Evolutionary conservation across 768 basidiomycete genomes (phyloP), one percentile per base, ranked within the genome.

Genomic region (Artomyces pyxidatus): DNA sequence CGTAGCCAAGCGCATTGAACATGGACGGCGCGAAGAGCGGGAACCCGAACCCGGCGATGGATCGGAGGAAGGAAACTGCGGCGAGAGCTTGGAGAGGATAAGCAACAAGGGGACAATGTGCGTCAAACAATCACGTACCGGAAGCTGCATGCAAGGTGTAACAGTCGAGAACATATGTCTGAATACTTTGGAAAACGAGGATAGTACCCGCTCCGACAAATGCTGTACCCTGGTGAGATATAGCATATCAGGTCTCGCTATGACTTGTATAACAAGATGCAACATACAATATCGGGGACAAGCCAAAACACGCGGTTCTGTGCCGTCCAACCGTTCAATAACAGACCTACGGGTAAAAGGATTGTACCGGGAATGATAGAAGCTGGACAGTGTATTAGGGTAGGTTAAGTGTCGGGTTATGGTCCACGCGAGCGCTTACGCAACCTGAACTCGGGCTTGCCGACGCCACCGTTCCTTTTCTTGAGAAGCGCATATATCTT

Each of bases 21-120:
- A 88, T 83, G 30, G 74, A 67, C 21, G 82, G 79, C 3, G 81
- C 83, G 56, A 89, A 89, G n/a, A 89, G 65, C 2, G 87, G 88
- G 60, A 90, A 88, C 1, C 74, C 79, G 45, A 86, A 88, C 0
- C 87, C 87, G 1, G 78, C 76, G 1, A 85, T 47, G 0, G 81
- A 78, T 22, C 87, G 78, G 11, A 87, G 61, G 60, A 64, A 83
- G 0, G 80, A 66, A 17, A 78, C 77, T 0, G 84, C 83, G 0
- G 84, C 84, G 9, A 89, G 65, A 3, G 84, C 82, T 77, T 45
- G n/a, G n/a, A n/a, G n/a, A n/a, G n/a, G n/a, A n/a, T n/a, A n/a
- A n/a, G 54, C 30, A 58, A 17, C 37, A 42, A 42, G 21, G 25
- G 32, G 45, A 17, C 21, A 27, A 12, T 3, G 10, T 46, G 50